phyloP scores from a whole-genome alignment of 176 grass and related monocot genomes.

The Coix lacrymajobi region DNA sequence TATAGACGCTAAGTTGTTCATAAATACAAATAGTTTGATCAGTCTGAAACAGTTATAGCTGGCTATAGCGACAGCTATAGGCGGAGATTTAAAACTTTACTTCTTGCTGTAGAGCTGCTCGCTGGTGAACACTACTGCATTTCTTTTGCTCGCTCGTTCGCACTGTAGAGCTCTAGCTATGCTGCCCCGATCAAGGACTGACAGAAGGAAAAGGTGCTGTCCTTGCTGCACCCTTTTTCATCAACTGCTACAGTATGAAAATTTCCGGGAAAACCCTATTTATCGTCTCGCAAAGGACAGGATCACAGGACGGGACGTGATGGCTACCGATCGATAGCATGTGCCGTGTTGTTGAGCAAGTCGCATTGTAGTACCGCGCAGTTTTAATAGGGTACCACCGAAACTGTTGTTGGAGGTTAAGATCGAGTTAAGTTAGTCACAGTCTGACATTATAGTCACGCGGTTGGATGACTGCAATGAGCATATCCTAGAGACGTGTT shows the following conservation, averaged over 20 bases:
- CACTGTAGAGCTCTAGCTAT: neutral
- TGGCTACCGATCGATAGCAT: neutral
- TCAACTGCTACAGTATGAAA: neutral
- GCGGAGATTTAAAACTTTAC: too few species aligned
- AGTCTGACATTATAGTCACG: neutral
- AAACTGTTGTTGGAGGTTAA: neutral
- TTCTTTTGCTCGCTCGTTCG: neutral
- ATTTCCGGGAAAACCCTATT: neutral
- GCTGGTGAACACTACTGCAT: too few species aligned
- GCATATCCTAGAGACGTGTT: too few species aligned
- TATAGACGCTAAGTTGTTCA: too few species aligned
- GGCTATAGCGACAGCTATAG: too few species aligned
- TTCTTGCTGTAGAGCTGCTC: too few species aligned
- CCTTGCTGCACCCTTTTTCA: neutral
- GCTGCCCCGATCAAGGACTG: neutral
- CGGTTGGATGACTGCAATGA: too few species aligned
- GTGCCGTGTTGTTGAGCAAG: neutral
- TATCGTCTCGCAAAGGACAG: neutral
- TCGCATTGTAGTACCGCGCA: neutral
- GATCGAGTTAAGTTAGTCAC: neutral
- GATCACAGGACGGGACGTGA: neutral
- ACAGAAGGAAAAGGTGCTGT: neutral
- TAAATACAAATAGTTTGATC: too few species aligned
- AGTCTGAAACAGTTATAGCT: too few species aligned
- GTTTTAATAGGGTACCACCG: neutral